Evolutionary conservation across 2,329 filamentous ascomycete genomes (phyloP), one percentile per base, ranked within the genome.

Genomic region (Thielaviopsis ethacetica): DNA sequence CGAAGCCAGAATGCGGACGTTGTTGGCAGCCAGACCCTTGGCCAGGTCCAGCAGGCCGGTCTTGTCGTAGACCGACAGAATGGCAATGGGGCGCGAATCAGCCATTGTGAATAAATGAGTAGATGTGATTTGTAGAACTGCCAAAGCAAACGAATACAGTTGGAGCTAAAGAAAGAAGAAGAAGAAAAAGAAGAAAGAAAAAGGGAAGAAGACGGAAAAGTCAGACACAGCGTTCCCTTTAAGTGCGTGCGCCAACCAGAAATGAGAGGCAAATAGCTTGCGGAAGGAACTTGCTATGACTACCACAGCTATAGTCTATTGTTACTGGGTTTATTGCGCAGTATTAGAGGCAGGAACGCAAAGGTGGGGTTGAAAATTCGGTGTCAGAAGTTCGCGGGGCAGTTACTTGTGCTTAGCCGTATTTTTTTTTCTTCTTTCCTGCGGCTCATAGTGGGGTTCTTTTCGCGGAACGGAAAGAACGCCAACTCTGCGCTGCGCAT

Each of bases 61-160:
- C 84, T 98, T 98, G 80, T 98, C 89, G 71, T 93, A 97, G 77
- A 97, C 93, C 65, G 91, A 97, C 71, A 98, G 80, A 69, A 98
- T 97, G 65, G 93, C 93, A 78, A 80, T 80, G 69, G 79, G 76
- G 69, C 81, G 79, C 62, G 71, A 67, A 27, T 63, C 66, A 62
- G 71, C 66, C 71, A 73, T 73, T 64, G 62, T 68, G 64, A 56
- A 62, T 56, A 34, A 54, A 51, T 54, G 21, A 51, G 55, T n/a
- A 51, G 34, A 41, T 27, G 27, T 22, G 9, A 22, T 41, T 34
- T 24, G 19, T 44, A 53, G 60, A 61, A 59, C 57, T 61, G 30
- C 56, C 56, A 56, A 59, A 56, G 57, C 26, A 61, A 59, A 58
- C 24, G 17, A 27, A 49, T 24, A 59, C 54, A 59, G 54, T 59